These are phyloP conservation scores for Cardamine resedifolia DNA, from an alignment of 345 rosid genomes.

Conservation along the genomic window DNA sequence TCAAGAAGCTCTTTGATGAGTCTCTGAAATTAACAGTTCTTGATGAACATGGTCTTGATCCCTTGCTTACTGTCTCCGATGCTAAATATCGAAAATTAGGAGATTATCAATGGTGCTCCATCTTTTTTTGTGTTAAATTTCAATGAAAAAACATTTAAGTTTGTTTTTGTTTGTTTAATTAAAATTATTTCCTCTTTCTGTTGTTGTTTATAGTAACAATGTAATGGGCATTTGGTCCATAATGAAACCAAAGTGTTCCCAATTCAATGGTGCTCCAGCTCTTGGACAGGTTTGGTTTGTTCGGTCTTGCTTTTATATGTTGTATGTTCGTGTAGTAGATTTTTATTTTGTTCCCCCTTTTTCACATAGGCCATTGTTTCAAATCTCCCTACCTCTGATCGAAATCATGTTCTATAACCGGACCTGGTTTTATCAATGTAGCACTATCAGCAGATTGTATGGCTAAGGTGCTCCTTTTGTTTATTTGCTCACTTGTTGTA, in stretches of 20 bases:
- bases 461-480: conserved; percentile 54
- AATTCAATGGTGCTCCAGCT: no score
- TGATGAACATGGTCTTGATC: neutral
- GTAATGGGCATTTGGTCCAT: neutral
- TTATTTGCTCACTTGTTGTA: neutral
- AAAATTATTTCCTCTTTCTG: neutral
- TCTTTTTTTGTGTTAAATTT: no score
- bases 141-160: no score
- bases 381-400: neutral
- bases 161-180: no score
- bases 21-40: neutral
- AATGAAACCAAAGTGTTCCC: neutral
- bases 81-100: neutral
- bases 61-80: no score
- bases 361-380: neutral
- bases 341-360: no score
- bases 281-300: neutral
- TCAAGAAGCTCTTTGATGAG: neutral
- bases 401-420: neutral
- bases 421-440: neutral
- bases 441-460: conserved; percentile 17
- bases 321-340: no score
- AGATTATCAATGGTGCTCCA: neutral
- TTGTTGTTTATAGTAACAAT: no score
- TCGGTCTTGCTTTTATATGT: neutral